phyloP scores from a whole-genome alignment of 495 filamentous ascomycete species.

The Penicillium angulare region DNA sequence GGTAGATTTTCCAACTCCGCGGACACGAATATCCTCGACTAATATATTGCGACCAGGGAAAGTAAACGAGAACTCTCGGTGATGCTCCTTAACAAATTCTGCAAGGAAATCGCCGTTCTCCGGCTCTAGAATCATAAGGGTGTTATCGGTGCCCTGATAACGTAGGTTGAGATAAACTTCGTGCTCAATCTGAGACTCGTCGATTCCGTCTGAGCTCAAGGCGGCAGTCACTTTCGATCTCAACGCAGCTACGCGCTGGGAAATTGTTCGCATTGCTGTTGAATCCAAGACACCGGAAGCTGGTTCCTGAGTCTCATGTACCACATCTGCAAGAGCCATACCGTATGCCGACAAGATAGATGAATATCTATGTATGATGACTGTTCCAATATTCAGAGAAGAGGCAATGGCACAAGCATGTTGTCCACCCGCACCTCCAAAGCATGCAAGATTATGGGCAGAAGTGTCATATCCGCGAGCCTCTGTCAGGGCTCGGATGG shows the following conservation, averaged over 20 bases:
- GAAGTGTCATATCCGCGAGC: slow-evolving; percentile 88
- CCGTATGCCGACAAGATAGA: slow-evolving; percentile 92
- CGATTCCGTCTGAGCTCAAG: slow-evolving; percentile 49
- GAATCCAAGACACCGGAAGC: slow-evolving; percentile 51
- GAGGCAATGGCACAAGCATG: slow-evolving; percentile 95
- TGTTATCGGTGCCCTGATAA: slow-evolving; percentile 84
- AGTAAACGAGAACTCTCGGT: slow-evolving; percentile 87
- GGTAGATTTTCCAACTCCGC: slow-evolving; percentile 60
- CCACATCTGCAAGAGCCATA: slow-evolving; percentile 90
- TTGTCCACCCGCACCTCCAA: slow-evolving; percentile 91
- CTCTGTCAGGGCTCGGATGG: slow-evolving; percentile 85
- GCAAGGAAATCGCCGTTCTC: slow-evolving; percentile 7
- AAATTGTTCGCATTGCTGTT: slow-evolving; percentile 6
- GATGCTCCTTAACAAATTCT: slow-evolving; percentile 71
- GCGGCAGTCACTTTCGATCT: slow-evolving; percentile 11
- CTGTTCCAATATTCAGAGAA: slow-evolving; percentile 76
- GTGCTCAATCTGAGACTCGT: slow-evolving; percentile 67
- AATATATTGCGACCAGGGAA: slow-evolving; percentile 75
- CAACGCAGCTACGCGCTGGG: slow-evolving; percentile 6
- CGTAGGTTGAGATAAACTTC: slow-evolving; percentile 90
- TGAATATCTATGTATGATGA: slow-evolving; percentile 84
- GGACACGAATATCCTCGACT: slow-evolving; percentile 82
- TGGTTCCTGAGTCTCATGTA: slow-evolving; percentile 85
- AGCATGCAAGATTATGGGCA: slow-evolving; percentile 80
- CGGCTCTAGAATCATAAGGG: slow-evolving; percentile 72